Base-by-base conservation (phyloP, 805 yeast species). In the Metschnikowia lachancei region DNA sequence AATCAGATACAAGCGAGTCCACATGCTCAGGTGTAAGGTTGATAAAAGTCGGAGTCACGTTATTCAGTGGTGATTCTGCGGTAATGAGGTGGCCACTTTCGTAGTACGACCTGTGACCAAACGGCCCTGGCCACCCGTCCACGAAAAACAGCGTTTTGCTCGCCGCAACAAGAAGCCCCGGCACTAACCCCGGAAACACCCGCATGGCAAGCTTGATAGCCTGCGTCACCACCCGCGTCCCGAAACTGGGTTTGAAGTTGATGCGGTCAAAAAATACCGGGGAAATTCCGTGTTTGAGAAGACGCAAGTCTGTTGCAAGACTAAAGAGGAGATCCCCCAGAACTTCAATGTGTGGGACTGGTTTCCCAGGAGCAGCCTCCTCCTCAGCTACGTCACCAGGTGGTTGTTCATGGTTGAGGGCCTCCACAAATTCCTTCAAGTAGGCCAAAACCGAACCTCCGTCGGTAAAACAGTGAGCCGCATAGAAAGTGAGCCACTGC, bases 381-480 rank as follows among this genome's bases (percentile, higher is more conserved):
- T 19, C 39, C 10, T 10, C 34, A 16, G 38, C 39, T 10, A 7
- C 37, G 11, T 13, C 29, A n/a, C n/a, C 34, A 5, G 5, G 3
- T 10, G 13, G 13, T 13, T 33, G 30, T 12, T 29, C 37, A 13
- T 33, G 42, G 22, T 43, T 43, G 28, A 43, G 39, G 3, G 7
- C 17, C 34, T 43, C 47, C 18, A 43, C 47, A 17, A 43, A 28
- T 10, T 43, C 47, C 20, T 43, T 43, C 20, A 43, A 19, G 31
- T 43, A 43, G 9, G 42, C 47, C 35, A 43, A 41, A 22, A 43
- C 17, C 18, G 42, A 38, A 4, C 47, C 47, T 2, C 47, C 47
- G 17, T 43, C 47, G 8, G 42, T 43, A 35, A 38, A 32, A 4
- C 28, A 28, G 18, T 43, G 47, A 6, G 47, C 31, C 7, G 30